Percentiles rank a stretch among this genome's conserved stretches.
Conservation (phyloP, 2,329 filamentous ascomycete species). For the Ophioceras dolichostomum region DNA sequence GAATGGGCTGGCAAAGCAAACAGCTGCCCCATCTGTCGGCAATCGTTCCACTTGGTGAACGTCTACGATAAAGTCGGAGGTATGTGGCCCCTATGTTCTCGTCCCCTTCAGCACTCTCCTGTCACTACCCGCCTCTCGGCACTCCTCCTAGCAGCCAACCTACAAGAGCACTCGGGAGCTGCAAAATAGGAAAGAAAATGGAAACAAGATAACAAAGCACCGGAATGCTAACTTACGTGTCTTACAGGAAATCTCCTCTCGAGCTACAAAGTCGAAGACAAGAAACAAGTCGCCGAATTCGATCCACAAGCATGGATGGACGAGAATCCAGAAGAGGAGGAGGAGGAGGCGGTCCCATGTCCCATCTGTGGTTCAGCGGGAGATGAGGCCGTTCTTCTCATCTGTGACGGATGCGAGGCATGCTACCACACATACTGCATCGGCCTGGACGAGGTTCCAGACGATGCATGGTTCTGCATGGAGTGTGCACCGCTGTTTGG, state of each 20-base stretch:
- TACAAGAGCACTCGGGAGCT: too few relatives aligned
- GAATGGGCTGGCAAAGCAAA: slow-evolving; percentile 96
- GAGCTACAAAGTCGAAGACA: slow-evolving; percentile 60
- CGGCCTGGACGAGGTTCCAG: slow-evolving; percentile 64
- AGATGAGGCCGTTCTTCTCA: slow-evolving; percentile 71
- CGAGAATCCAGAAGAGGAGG: slow-evolving; percentile 61
- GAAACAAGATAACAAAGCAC: too few relatives aligned
- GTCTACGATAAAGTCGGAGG: slow-evolving; percentile 71
- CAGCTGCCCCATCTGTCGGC: slow-evolving; percentile 93
- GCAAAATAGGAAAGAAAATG: too few relatives aligned
- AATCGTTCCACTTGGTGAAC: slow-evolving; percentile 80
- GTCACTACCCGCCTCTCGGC: too few relatives aligned
- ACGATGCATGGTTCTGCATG: slow-evolving; percentile 82
- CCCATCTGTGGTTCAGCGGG: slow-evolving; percentile 73
- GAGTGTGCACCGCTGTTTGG: slow-evolving; percentile 52
- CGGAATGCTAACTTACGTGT: too few relatives aligned
- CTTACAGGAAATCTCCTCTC: slow-evolving; percentile 38
- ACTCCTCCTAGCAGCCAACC: too few relatives aligned
- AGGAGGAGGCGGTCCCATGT: slow-evolving; percentile 63
- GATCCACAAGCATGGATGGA: slow-evolving; percentile 65
- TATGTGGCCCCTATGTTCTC: too few relatives aligned
- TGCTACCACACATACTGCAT: slow-evolving; percentile 89
- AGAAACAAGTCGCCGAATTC: slow-evolving; percentile 82
- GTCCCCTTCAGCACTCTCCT: too few relatives aligned
- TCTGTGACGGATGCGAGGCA: slow-evolving; percentile 85